A percentile compares a stretch with the other conserved stretches of the same genome.
phyloP scores from a whole-genome alignment of 768 basidiomycete species.

The Rhodotorula diobovata region DNA sequence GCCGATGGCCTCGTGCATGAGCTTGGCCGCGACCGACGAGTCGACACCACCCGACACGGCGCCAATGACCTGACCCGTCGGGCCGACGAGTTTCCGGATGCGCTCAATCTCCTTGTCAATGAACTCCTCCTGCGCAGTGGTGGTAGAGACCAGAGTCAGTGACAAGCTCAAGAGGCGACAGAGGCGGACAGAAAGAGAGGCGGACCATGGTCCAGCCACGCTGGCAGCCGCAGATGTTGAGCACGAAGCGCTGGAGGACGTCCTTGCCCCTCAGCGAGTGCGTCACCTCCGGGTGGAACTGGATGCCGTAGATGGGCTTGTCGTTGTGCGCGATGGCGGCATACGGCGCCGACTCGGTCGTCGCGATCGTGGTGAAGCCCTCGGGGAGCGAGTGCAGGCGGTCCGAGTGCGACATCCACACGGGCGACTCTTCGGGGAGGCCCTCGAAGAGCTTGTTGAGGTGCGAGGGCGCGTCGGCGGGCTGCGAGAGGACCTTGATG shows the following conservation, averaged over 20 bases:
- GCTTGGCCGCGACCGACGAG: constrained; percentile 94
- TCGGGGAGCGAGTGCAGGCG: constrained; percentile 76
- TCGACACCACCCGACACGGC: constrained; percentile 97
- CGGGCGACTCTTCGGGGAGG: constrained; percentile 84
- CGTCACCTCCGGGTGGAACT: constrained; percentile 98
- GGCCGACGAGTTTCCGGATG: constrained; percentile 89
- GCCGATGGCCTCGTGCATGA: constrained; percentile 99
- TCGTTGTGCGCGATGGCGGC: constrained; percentile 87
- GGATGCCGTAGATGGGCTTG: constrained; percentile 89
- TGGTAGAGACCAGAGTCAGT: neutral
- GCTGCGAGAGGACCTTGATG: constrained; percentile 61
- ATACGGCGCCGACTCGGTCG: constrained; percentile 78
- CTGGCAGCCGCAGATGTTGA: constrained; percentile 74
- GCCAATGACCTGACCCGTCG: constrained; percentile 91
- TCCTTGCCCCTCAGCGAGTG: constrained; percentile 85
- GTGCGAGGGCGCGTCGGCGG: constrained; percentile 35
- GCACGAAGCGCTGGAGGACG: constrained; percentile 77
- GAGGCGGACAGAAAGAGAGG: neutral
- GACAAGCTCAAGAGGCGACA: too few relatives aligned
- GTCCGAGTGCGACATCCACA: constrained; percentile 99
- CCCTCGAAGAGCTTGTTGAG: constrained; percentile 74
- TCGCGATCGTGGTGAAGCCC: constrained; percentile 80
- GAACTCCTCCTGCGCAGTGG: constrained; percentile 71
- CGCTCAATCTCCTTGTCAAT: constrained; percentile 93
- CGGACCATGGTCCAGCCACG: constrained; percentile 88